Conservation (phyloP, 2,329 filamentous ascomycete genomes). For the Chaetothyriales sp. region DNA sequence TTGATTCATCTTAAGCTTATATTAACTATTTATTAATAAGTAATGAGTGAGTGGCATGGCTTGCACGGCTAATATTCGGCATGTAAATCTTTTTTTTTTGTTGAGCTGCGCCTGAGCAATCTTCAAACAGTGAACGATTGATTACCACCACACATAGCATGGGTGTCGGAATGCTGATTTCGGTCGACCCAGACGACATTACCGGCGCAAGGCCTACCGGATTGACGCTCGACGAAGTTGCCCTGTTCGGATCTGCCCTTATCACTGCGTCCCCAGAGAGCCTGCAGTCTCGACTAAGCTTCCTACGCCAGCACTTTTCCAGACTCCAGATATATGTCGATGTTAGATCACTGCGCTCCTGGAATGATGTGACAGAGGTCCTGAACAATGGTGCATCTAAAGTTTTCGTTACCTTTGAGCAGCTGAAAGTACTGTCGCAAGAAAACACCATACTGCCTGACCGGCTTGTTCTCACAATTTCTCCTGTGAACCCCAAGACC, state of each 20-base stretch:
- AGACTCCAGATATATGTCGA: constrained; percentile 58
- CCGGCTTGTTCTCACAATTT: constrained; percentile 43
- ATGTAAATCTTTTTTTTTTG: background rate
- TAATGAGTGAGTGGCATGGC: background rate
- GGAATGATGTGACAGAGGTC: constrained; percentile 62
- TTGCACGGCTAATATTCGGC: background rate
- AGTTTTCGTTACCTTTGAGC: constrained; percentile 63
- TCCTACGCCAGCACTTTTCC: constrained; percentile 45
- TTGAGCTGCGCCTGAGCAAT: background rate
- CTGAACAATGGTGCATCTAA: constrained; percentile 75
- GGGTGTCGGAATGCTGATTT: constrained; percentile 12
- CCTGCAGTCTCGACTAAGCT: constrained; percentile 34
- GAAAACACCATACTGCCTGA: constrained; percentile 40
- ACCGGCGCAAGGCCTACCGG: constrained; percentile 27
- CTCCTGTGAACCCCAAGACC: constrained; percentile 23
- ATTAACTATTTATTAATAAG: too few species aligned
- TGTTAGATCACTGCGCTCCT: constrained; percentile 52
- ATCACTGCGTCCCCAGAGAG: constrained; percentile 37
- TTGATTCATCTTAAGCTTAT: too few species aligned
- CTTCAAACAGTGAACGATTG: background rate
- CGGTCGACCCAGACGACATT: constrained; percentile 11
- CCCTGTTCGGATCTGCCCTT: constrained; percentile 47
- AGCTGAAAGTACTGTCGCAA: constrained; percentile 44
- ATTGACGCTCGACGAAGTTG: constrained; percentile 40
- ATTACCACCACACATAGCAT: constrained; percentile 2